Conservation (phyloP, 179 eudicot species). For the Beta corolliflora region DNA sequence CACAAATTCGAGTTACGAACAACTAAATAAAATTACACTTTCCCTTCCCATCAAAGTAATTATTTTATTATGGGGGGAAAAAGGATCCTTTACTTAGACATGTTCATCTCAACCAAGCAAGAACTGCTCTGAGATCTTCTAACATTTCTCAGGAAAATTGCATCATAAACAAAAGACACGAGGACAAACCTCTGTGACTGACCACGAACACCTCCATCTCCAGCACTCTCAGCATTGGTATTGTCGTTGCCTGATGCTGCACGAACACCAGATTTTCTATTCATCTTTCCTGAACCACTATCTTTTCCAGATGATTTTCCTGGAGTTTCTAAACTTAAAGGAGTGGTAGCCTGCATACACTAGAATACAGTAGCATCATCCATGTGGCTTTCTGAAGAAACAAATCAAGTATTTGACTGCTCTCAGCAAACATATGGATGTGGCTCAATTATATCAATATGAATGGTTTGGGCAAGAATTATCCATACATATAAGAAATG, state of each 20-base stretch:
- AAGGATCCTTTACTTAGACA: background rate
- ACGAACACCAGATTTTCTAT: conserved; percentile 66
- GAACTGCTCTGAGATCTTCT: too few species aligned
- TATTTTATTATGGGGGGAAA: background rate
- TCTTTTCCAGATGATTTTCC: conserved; percentile 72
- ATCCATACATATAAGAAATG: background rate
- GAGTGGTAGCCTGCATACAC: conserved; percentile 64
- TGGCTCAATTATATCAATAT: background rate
- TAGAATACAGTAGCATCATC: conserved; percentile 27
- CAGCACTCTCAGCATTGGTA: conserved; percentile 44
- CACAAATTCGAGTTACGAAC: background rate
- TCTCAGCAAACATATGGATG: conserved; percentile 2
- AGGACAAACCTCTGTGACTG: conserved; percentile 67
- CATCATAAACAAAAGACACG: background rate
- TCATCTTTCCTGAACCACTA: conserved; percentile 60
- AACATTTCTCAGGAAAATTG: too few species aligned
- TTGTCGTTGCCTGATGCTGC: conserved; percentile 68
- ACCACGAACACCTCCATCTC: conserved; percentile 45
- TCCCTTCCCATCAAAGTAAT: background rate
- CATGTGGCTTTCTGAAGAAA: conserved; percentile 16
- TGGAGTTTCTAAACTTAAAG: conserved; percentile 61
- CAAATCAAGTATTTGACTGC: conserved; percentile 18
- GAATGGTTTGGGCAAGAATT: background rate
- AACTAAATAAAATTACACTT: background rate
- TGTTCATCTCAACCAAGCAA: background rate